Conservation (phyloP, 306 rosid genomes). For the Cicer judaicum region DNA sequence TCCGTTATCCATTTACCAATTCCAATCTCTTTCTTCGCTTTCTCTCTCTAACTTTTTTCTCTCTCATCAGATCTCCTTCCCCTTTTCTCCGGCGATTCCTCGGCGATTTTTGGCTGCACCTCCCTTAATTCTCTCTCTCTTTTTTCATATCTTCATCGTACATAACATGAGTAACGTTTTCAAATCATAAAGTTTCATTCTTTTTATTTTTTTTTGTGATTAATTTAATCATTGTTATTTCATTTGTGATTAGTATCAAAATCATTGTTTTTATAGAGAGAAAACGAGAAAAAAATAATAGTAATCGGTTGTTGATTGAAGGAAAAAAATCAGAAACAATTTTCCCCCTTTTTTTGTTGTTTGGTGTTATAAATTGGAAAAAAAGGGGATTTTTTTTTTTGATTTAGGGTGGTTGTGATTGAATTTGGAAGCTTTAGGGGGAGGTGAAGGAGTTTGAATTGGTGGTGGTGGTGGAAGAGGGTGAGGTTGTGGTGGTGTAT, state of each 20-base stretch:
- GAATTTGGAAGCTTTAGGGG: constrained; percentile 54
- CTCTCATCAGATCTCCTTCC: constrained; percentile 60
- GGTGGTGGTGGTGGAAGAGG: constrained; percentile 40
- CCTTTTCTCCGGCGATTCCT: constrained; percentile 52
- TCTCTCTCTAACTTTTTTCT: constrained; percentile 51
- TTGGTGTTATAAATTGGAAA: constrained; percentile 11
- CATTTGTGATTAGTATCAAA: constrained; percentile 33
- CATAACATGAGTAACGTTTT: constrained; percentile 12
- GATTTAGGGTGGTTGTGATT: constrained; percentile 46
- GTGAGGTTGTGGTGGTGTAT: constrained; percentile 39
- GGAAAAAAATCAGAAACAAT: constrained; percentile 14
- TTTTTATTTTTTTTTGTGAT: constrained; percentile 20
- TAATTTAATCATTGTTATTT: constrained; percentile 44
- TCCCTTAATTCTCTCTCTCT: constrained; percentile 29
- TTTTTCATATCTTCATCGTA: constrained; percentile 45
- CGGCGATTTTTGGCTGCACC: constrained; percentile 41
- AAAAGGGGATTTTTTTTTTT: constrained; percentile 27
- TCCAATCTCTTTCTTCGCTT: constrained; percentile 41
- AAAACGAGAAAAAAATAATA: not conserved
- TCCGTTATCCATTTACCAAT: constrained; percentile 46
- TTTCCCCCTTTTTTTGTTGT: constrained; percentile 31
- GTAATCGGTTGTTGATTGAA: constrained; percentile 2
- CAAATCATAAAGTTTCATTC: constrained; percentile 15
- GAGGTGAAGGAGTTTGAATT: constrained; percentile 55
- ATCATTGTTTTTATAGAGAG: constrained; percentile 25